Evolutionary conservation across 1,139 yeast genomes (phyloP).

Genomic region (Taiozyma sp.): DNA sequence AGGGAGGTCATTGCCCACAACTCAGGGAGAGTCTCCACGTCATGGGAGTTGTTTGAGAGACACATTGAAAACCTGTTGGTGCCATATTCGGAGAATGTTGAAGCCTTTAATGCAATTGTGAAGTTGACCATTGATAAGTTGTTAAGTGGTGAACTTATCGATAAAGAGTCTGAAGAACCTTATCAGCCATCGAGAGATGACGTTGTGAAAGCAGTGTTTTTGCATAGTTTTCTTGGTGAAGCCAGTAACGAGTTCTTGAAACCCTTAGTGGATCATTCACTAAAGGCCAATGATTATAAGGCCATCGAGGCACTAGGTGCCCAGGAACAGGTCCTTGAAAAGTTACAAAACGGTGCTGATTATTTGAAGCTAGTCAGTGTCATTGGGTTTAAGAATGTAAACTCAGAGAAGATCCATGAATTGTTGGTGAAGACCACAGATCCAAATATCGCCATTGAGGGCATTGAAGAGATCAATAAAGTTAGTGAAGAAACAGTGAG

Average conservation of each 20-base stretch:
- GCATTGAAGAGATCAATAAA: conserved; percentile 1
- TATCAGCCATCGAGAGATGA: conserved; percentile 7
- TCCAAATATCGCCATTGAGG: neutral
- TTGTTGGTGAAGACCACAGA: neutral
- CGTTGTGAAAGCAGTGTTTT: conserved; percentile 7
- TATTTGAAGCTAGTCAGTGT: neutral
- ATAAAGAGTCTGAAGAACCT: conserved; percentile 15
- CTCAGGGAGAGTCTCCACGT: conserved; percentile 21
- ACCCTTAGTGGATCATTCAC: neutral
- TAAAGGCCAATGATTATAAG: neutral
- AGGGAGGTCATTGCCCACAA: conserved; percentile 17
- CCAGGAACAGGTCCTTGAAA: neutral
- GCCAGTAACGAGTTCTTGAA: neutral
- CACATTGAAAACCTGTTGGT: conserved; percentile 1
- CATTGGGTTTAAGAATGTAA: neutral
- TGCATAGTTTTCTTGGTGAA: conserved; percentile 4
- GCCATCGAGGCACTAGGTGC: neutral
- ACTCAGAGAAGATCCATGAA: neutral
- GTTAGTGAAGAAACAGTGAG: neutral
- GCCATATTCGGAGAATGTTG: conserved; percentile 1
- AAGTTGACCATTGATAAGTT: conserved; percentile 14
- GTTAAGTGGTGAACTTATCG: conserved; percentile 22
- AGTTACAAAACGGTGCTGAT: neutral
- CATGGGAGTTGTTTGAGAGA: conserved; percentile 22
- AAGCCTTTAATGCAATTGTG: conserved; percentile 9